Base-by-base conservation (phyloP, 305 asterid genomes). In the Rubia tinctorum region DNA sequence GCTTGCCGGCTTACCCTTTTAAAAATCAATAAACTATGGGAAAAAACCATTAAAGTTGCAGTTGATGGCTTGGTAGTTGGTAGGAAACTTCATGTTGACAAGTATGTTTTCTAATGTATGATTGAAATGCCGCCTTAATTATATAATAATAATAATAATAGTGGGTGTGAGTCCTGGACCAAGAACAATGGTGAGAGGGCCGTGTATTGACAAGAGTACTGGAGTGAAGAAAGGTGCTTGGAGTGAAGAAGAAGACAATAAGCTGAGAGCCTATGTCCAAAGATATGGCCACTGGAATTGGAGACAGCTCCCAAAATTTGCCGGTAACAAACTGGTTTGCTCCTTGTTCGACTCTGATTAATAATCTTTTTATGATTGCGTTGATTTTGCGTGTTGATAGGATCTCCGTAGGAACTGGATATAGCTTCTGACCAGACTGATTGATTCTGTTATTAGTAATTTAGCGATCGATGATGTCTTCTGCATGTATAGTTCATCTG, bases 71-170 rank as follows among this genome's bases (percentile, higher is more conserved):
- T 9, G 59, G 59, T 18, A 17, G 59, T 22, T 53, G n/a, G n/a
- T 23, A 53, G n/a, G 59, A 53, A 53, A 53, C 59, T 53, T 53
- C 59, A 53, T 53, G 59, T 53, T 53, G 59, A 53, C 59, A 53
- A 53, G 23, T 53, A 53, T 22, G 37, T 30, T 8, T 53, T 53
- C 10, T 18, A 53, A 51, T 51, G 22, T 51, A 51, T 53, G n/a
- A 53, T 53, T 53, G n/a, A 43, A 53, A 17, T 22, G 25, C 59
- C 59, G 59, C 13, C 59, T 53, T 18, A 53, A 17, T 53, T 18
- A 53, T 53, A 53, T 17, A 6, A 5, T 53, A 53, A 9, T 53
- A 20, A 53, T 17, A 6, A 5, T 53, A 53, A 9, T 53, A 20
- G 59, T 22, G 18, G 59, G 9, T 18, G 59, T 17, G 59, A 49